These are phyloP conservation scores for Coniochaeta sp. DNA, from an alignment of 2,329 filamentous ascomycete species.

Conservation along the genomic window DNA sequence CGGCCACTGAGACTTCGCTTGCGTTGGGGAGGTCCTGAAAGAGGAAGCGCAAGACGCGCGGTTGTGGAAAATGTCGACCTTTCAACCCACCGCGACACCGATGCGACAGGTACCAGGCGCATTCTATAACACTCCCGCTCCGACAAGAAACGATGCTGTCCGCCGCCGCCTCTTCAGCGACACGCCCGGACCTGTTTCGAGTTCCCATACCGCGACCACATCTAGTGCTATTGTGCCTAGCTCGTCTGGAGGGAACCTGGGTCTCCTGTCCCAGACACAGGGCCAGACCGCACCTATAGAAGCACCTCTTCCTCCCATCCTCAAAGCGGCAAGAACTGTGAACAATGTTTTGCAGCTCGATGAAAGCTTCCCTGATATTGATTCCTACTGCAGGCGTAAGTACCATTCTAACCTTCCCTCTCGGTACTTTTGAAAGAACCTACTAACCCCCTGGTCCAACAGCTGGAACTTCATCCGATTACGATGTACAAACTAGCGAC, in stretches of 20 bases:
- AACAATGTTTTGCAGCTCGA: slow-evolving; percentile 72
- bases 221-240: slow-evolving; percentile 7
- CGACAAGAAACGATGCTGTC: slow-evolving; percentile 41
- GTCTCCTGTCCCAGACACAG: background rate
- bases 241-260: slow-evolving; percentile 11
- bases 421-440: too few relatives aligned
- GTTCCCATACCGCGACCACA: slow-evolving; percentile 1
- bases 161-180: slow-evolving; percentile 44
- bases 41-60: background rate
- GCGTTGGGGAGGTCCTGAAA: background rate
- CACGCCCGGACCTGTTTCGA: slow-evolving; percentile 4
- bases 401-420: slow-evolving; percentile 13
- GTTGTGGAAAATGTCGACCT: background rate
- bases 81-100: slow-evolving; percentile 46
- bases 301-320: slow-evolving; percentile 57
- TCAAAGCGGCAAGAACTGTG: slow-evolving; percentile 76
- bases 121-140: slow-evolving; percentile 68
- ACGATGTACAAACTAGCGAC: slow-evolving; percentile 58
- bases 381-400: slow-evolving; percentile 83
- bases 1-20: background rate
- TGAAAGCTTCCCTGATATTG: slow-evolving; percentile 77
- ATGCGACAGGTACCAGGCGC: slow-evolving; percentile 68
- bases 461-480: slow-evolving; percentile 90
- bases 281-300: slow-evolving; percentile 22
- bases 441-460: slow-evolving; percentile 13